Evolutionary conservation across 2,329 filamentous ascomycete species (phyloP).

Genomic region (Daldinia sp.): DNA sequence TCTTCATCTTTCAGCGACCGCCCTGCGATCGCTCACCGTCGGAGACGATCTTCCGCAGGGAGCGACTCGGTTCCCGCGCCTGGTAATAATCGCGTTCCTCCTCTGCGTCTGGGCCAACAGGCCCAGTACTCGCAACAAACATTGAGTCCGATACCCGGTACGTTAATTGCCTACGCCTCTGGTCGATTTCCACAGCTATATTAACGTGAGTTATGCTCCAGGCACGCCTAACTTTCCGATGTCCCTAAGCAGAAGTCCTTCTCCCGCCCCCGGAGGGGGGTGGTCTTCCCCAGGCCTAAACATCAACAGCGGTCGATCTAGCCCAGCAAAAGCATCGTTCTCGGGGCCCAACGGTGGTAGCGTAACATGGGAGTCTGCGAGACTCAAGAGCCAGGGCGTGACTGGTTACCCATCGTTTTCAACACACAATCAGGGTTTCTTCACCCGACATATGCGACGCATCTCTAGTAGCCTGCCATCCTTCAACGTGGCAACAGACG

Average conservation of each 20-base stretch:
- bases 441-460: slow-evolving; percentile 83
- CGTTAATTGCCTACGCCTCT: slow-evolving; percentile 49
- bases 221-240: slow-evolving; percentile 72
- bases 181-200: slow-evolving; percentile 11
- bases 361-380: slow-evolving; percentile 85
- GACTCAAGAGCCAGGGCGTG: slow-evolving; percentile 79
- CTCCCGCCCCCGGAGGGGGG: slow-evolving; percentile 83
- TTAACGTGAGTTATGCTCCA: slow-evolving; percentile 48
- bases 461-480: slow-evolving; percentile 83
- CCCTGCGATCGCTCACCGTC: slow-evolving; percentile 62
- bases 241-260: slow-evolving; percentile 89
- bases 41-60: slow-evolving; percentile 61
- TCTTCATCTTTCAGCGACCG: slow-evolving; percentile 66
- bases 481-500: slow-evolving; percentile 66
- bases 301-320: slow-evolving; percentile 77
- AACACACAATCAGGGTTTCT: slow-evolving; percentile 87
- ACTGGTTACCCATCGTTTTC: slow-evolving; percentile 83
- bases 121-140: slow-evolving; percentile 54
- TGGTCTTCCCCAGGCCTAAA: slow-evolving; percentile 88
- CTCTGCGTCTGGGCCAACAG: slow-evolving; percentile 56
- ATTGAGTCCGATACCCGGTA: slow-evolving; percentile 70
- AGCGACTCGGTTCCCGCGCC: slow-evolving; percentile 52
- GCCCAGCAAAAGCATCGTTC: slow-evolving; percentile 66
- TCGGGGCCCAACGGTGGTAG: slow-evolving; percentile 65
- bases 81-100: slow-evolving; percentile 51